These are phyloP conservation scores for Aspergillus sclerotiicarbonarius DNA, from an alignment of 495 filamentous ascomycete species.

Conservation along the genomic window DNA sequence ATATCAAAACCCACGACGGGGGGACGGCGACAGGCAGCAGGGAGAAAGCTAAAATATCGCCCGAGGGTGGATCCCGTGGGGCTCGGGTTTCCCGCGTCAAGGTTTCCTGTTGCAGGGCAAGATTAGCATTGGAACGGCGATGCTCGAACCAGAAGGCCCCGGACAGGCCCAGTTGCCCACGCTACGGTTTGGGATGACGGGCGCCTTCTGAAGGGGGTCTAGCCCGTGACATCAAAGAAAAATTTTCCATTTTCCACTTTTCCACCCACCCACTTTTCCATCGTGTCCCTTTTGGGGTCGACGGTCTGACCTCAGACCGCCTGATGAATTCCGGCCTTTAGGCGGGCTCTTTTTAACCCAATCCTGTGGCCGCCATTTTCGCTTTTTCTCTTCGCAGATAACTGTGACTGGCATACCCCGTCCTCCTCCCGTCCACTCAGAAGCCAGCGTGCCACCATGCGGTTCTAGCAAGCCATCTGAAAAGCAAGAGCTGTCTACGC, in stretches of 20 bases:
- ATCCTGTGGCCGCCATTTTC: not conserved
- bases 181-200: not conserved
- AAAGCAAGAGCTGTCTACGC: conserved; percentile 22
- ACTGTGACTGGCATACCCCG: conserved; percentile 10
- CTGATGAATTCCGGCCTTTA: not conserved
- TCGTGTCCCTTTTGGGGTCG: not conserved
- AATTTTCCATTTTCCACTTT: conserved; percentile 2
- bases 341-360: conserved; percentile 9
- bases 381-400: not conserved
- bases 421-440: conserved; percentile 21
- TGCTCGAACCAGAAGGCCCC: too few species aligned
- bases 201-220: not conserved
- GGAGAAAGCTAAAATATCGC: not conserved
- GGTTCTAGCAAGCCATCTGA: conserved; percentile 18
- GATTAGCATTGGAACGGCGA: not conserved
- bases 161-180: not conserved
- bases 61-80: conserved; percentile 1
- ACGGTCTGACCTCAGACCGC: conserved; percentile 9
- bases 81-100: conserved; percentile 5
- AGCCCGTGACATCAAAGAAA: not conserved
- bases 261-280: not conserved
- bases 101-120: conserved; percentile 2
- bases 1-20: not conserved
- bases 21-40: not conserved
- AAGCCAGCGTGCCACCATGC: conserved; percentile 23